Evolutionary conservation across 1,139 yeast genomes (phyloP).

Genomic region (Debaryomycetaceae sp.): DNA sequence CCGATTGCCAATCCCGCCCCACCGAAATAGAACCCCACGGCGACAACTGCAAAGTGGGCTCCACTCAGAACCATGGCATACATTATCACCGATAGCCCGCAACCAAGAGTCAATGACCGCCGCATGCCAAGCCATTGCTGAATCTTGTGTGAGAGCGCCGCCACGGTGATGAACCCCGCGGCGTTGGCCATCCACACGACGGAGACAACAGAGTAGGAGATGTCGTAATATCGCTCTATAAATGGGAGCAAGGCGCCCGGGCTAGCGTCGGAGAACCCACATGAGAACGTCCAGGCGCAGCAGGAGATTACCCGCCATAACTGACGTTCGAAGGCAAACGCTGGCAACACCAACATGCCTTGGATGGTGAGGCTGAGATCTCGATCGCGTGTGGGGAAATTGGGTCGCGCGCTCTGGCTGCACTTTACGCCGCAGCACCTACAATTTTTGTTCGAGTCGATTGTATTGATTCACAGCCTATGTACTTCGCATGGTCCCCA

Average conservation of each 20-base stretch:
- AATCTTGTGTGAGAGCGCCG: constrained; percentile 34
- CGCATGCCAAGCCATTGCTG: constrained; percentile 39
- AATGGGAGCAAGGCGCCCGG: constrained; percentile 46
- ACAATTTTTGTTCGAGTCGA: too few relatives aligned
- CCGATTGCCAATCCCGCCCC: constrained; percentile 59
- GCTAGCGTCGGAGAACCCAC: constrained; percentile 41
- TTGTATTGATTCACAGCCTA: too few relatives aligned
- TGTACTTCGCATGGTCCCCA: too few relatives aligned
- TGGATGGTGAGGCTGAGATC: too few relatives aligned
- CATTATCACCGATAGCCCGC: constrained; percentile 30
- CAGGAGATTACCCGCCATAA: constrained; percentile 38
- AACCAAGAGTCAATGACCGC: constrained; percentile 33
- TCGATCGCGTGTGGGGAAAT: too few relatives aligned
- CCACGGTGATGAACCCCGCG: constrained; percentile 39
- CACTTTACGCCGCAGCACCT: too few relatives aligned
- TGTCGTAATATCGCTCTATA: constrained; percentile 31
- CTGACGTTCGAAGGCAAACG: too few relatives aligned
- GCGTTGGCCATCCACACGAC: constrained; percentile 45
- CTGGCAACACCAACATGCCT: too few relatives aligned
- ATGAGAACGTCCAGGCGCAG: constrained; percentile 36
- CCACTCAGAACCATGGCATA: constrained; percentile 39
- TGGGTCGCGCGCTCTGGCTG: too few relatives aligned
- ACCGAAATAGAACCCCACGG: constrained; percentile 51
- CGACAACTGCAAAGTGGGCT: constrained; percentile 35
- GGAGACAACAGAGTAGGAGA: constrained; percentile 38